phyloP scores from a whole-genome alignment of 2,329 filamentous ascomycete species.

The Stagonosporopsis vannaccii region DNA sequence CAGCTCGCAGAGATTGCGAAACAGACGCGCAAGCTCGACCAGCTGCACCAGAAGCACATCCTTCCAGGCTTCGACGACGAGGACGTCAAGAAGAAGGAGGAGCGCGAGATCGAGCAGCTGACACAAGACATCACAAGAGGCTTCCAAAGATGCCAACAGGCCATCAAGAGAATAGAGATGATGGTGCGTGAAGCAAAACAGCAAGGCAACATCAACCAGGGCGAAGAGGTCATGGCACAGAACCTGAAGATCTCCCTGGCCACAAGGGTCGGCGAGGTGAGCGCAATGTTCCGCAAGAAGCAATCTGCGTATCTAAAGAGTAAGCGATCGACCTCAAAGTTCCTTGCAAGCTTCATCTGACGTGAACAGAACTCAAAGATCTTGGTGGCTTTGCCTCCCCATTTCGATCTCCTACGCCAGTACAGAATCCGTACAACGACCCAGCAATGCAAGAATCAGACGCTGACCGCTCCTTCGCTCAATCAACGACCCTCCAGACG shows the following conservation, averaged over 20 bases:
- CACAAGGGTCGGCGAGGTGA: constrained; percentile 86
- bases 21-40: constrained; percentile 85
- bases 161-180: constrained; percentile 84
- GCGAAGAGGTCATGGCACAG: constrained; percentile 93
- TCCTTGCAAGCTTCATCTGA: constrained; percentile 20
- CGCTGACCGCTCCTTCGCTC: constrained; percentile 89
- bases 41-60: constrained; percentile 95
- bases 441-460: constrained; percentile 88
- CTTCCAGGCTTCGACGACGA: constrained; percentile 97
- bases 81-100: constrained; percentile 83
- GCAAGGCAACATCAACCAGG: constrained; percentile 74
- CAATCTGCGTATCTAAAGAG: constrained; percentile 96
- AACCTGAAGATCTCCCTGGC: constrained; percentile 95
- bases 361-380: constrained; percentile 50
- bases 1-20: constrained; percentile 79
- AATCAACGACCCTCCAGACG: constrained; percentile 84
- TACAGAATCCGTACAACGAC: constrained; percentile 75
- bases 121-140: constrained; percentile 88
- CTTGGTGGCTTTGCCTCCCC: constrained; percentile 58
- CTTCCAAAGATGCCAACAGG: constrained; percentile 89
- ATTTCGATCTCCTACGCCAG: constrained; percentile 53
- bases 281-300: constrained; percentile 93
- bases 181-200: constrained; percentile 84
- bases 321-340: constrained; percentile 51
- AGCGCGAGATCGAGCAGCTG: constrained; percentile 85